Conservation (phyloP, 164 flowering plant genomes). For the Vitis labrusca region DNA sequence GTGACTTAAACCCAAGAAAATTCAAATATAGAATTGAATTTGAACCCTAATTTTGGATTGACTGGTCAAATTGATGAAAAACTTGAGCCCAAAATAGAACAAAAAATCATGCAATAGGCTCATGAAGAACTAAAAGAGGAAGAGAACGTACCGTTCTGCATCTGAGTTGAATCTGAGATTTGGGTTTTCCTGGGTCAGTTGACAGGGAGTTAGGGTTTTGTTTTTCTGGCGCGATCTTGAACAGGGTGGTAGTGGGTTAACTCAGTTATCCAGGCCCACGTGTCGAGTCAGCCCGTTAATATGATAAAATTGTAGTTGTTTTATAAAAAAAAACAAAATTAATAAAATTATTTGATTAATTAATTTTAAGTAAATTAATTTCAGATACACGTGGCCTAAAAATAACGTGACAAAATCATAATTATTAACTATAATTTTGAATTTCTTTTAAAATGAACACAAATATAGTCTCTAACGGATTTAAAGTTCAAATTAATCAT, state of each 20-base stretch:
- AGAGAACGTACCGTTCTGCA: constrained; percentile 2
- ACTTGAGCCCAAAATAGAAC: not conserved
- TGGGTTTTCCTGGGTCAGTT: not conserved
- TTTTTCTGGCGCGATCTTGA: not conserved
- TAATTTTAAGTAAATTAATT: no score
- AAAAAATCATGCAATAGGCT: not conserved
- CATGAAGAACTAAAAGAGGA: not conserved
- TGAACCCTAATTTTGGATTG: not conserved
- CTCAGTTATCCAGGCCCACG: not conserved
- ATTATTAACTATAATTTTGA: no score
- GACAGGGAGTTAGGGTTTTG: constrained; percentile 7
- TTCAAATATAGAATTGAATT: not conserved
- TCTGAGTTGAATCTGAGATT: constrained; percentile 1
- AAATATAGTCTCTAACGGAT: no score
- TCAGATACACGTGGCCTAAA: no score
- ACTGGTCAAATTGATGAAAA: no score
- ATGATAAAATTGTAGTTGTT: no score
- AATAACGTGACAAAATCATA: no score
- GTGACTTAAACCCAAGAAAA: not conserved
- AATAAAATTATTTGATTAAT: no score
- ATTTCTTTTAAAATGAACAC: no score
- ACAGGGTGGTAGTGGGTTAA: not conserved
- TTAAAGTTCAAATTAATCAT: no score
- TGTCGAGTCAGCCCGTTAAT: no score
- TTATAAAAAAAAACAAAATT: no score